Base-by-base conservation (phyloP, 192 early-diverging fungal species). In the Jimgerdemannia lactiflua region DNA sequence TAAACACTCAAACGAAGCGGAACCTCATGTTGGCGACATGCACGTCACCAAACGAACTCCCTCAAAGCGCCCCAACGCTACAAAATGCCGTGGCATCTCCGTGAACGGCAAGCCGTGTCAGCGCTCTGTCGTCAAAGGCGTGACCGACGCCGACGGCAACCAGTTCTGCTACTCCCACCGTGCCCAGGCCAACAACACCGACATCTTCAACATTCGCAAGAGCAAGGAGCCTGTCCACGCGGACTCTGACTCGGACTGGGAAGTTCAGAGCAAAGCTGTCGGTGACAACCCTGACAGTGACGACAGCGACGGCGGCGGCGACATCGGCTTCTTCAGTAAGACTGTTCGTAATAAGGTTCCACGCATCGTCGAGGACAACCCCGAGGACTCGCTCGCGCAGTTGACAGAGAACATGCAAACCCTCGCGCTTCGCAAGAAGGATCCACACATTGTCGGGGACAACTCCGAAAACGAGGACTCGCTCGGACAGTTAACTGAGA, bases 201-300 rank as follows among this genome's bases (percentile, higher is more conserved):
- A 59, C 49, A 6, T 59, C 49, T 59, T 10, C 49, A 59, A 59
- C 49, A 59, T 59, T 14, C 49, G 49, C 49, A 14, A 6, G 49
- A 59, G 49, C 14, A 59, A 59, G 14, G 49, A 59, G 29, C 2
- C 8, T 59, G 49, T 14, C 14, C 49, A 10, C 49, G 29, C 29
- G 29, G 29, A 29, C 14, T 59, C 49, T 59, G 49, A 59, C 14
- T 59, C 49, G 49, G 49, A 59, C 49, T 14, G 14, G 14, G 49
- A 59, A 6, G 6, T 59, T 14, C 6, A 59, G 49, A 6, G 8
- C 49, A 59, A 59, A 59, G 49, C 6, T 59, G 49, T 29, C 29
- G 29, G 29, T 29, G 64, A 69, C 74, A 44, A 69, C 42, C 70
- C 73, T 67, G 73, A 66, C 65, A 49, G 69, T 67, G 42, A 76